Evolutionary conservation across 2,329 filamentous ascomycete species (phyloP).

Genomic region (Aspergillus alliaceus): DNA sequence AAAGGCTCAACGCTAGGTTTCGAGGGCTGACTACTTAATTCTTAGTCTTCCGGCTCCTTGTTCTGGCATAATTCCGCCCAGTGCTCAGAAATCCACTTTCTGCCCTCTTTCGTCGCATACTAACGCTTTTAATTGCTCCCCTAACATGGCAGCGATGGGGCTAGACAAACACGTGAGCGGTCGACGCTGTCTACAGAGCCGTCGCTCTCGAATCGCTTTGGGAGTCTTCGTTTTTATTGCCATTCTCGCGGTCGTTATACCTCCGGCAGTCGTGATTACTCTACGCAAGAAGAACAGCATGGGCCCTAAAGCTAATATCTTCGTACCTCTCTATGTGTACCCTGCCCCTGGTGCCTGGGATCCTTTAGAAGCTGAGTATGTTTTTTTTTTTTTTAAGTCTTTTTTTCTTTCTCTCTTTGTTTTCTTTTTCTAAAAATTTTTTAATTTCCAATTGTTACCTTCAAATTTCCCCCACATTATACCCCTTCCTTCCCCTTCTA

Average conservation of each 20-base stretch:
- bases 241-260: conserved; percentile 33
- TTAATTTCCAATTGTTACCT: not conserved
- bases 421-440: conserved; percentile 7
- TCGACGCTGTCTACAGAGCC: conserved; percentile 27
- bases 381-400: conserved; percentile 12
- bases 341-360: conserved; percentile 49
- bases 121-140: conserved; percentile 15
- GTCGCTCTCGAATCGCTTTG: conserved; percentile 29
- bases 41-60: conserved; percentile 14
- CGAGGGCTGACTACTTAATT: conserved; percentile 20
- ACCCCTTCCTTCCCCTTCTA: conserved; percentile 4
- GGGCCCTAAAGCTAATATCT: conserved; percentile 41
- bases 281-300: conserved; percentile 35
- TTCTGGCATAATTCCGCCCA: conserved; percentile 10
- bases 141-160: conserved; percentile 19
- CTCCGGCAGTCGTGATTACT: conserved; percentile 35
- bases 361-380: conserved; percentile 47
- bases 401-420: conserved; percentile 18
- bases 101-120: conserved; percentile 12
- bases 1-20: conserved; percentile 10
- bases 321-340: conserved; percentile 53
- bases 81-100: conserved; percentile 18
- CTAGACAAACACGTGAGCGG: conserved; percentile 35
- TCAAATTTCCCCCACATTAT: not conserved
- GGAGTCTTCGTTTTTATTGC: conserved; percentile 28